A percentile compares a stretch with the other conserved stretches of the same genome.
These are phyloP conservation scores for Candida nonsorbophila DNA, from an alignment of 805 yeast genomes.

Conservation along the genomic window DNA sequence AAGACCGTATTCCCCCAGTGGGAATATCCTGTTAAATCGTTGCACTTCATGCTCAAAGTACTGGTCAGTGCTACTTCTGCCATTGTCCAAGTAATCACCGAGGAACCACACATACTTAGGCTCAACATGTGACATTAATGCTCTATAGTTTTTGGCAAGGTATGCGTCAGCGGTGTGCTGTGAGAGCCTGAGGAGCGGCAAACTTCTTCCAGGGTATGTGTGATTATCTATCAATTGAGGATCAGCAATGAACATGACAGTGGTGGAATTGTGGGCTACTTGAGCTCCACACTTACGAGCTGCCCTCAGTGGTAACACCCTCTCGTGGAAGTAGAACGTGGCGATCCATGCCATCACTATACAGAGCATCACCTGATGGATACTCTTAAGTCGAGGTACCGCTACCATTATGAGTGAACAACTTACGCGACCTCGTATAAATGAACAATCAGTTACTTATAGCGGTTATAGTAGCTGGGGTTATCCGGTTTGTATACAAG, in stretches of 20 bases:
- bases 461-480: conserved; percentile 15
- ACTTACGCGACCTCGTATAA: conserved; percentile 2
- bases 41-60: conserved; percentile 23
- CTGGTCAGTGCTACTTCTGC: conserved; percentile 24
- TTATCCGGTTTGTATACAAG: conserved; percentile 13
- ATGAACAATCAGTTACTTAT: conserved; percentile 7
- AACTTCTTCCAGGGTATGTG: conserved; percentile 37
- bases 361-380: conserved; percentile 19
- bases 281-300: conserved; percentile 10
- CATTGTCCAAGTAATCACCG: conserved; percentile 41
- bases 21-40: conserved; percentile 30
- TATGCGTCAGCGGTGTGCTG: conserved; percentile 39
- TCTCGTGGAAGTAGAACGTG: conserved; percentile 27
- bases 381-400: conserved; percentile 20
- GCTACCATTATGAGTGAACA: conserved; percentile 2
- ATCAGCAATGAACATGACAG: conserved; percentile 35
- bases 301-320: conserved; percentile 18
- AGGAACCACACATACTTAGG: conserved; percentile 36
- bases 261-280: conserved; percentile 10
- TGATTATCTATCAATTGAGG: conserved; percentile 42
- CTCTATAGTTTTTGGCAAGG: conserved; percentile 30
- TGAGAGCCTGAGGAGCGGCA: conserved; percentile 23
- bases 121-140: conserved; percentile 21
- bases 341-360: conserved; percentile 22
- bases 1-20: conserved; percentile 9